Percentiles rank a stretch among this genome's conserved stretches.
Conservation (phyloP, 2,329 filamentous ascomycete species). For the Cladophialophora carrionii region DNA sequence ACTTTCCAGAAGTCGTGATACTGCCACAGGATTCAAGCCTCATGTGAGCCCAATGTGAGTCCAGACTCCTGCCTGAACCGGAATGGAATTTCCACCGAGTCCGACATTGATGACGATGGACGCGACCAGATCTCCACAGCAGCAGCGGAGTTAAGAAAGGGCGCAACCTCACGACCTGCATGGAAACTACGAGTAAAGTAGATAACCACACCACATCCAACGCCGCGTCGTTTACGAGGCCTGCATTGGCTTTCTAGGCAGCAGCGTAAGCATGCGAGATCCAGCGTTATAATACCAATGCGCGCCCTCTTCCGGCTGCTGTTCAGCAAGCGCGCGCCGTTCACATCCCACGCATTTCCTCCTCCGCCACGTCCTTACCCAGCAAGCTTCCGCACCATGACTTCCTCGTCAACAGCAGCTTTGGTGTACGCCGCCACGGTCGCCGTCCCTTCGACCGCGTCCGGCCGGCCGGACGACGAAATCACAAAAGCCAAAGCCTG, state of each 20-base stretch:
- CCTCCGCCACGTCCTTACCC: constrained; percentile 32
- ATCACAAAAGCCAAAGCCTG: constrained; percentile 45
- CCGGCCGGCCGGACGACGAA: constrained; percentile 47
- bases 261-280: neutral
- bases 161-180: neutral
- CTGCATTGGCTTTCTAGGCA: neutral
- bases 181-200: neutral
- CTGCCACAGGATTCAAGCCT: neutral
- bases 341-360: constrained; percentile 33
- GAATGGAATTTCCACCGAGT: constrained; percentile 1
- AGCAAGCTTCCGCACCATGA: constrained; percentile 42
- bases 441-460: constrained; percentile 42
- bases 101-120: constrained; percentile 5
- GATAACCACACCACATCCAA: neutral
- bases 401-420: constrained; percentile 43
- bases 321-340: constrained; percentile 31
- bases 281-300: constrained; percentile 28
- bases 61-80: neutral
- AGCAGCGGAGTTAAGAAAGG: neutral
- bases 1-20: neutral
- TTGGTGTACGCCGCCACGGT: constrained; percentile 50
- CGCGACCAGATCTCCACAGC: neutral
- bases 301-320: constrained; percentile 32
- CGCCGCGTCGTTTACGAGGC: neutral
- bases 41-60: neutral